Evolutionary conservation across 2,329 filamentous ascomycete species (phyloP), one percentile per base, ranked within the genome.

Genomic region (Tolypocladium guangdongense): DNA sequence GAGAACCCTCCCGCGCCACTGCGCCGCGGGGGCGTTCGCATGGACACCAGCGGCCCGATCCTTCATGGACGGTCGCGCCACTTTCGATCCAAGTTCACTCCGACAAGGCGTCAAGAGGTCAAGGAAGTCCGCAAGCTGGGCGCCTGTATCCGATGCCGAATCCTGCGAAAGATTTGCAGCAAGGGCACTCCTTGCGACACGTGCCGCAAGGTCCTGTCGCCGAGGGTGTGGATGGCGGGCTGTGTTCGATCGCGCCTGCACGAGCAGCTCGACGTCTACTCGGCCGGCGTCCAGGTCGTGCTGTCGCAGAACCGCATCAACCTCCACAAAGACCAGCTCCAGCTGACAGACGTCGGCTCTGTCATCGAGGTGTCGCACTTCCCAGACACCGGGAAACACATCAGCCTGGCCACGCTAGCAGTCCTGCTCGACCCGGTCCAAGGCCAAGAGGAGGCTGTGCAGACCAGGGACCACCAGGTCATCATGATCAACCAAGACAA

Each of bases 121-220:
- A 81, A 84, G 58, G 79, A 82, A 57, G 80, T 86, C 24, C 78
- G 83, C 27, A 82, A 82, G 59, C 76, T 82, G 37, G 83, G 83
- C 7, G 82, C 83, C 14, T 86, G 83, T 59, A 83, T 85, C 51
- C 73, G 83, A 46, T 86, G 83, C 61, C 76, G 82, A 38, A 84
- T 86, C 56, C 67, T 86, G 37, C 76, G 82, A 54, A 86, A 86
- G 68, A 83, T 80, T 1, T 86, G 83, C 60, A 82, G 81, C n/a
- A 78, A 76, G 55, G 82, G 80, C 35, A 78, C 75, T 7, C 82
- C 82, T 0, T 86, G 83, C 58, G 76, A 80, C 52, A 81, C 82
- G 1, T 86, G 83, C 57, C 76, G 77, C 56, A 84, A 82, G 60
- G 82, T 86, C 0, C 68, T 85, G 39, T 76, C 78, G 4, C 81